Conservation (phyloP, 2,329 filamentous ascomycete genomes). For the Coleophoma crateriformis region DNA sequence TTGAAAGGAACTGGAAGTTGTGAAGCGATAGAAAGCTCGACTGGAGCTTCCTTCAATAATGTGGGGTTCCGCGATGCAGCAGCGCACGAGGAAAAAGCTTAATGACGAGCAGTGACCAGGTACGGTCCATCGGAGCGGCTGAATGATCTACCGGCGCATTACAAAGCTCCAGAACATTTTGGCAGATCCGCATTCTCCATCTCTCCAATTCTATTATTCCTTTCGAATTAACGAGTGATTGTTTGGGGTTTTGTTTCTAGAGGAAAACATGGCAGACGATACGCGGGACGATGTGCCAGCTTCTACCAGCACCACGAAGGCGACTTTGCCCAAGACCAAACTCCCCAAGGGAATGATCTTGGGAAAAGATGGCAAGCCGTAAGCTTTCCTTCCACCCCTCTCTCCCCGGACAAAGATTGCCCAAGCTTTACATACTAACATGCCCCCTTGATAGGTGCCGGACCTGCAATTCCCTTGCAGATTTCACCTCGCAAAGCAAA, state of each 20-base stretch:
- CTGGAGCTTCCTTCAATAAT: too few relatives aligned
- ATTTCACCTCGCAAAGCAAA: slow-evolving; percentile 56
- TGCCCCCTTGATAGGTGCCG: slow-evolving; percentile 50
- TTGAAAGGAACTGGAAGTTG: background rate
- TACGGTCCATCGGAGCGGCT: background rate
- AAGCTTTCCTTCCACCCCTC: slow-evolving; percentile 31
- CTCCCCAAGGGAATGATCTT: slow-evolving; percentile 69
- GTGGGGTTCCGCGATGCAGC: background rate
- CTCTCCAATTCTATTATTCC: background rate
- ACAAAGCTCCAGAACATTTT: slow-evolving; percentile 2
- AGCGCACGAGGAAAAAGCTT: background rate
- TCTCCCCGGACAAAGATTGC: too few relatives aligned
- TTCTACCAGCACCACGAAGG: slow-evolving; percentile 8
- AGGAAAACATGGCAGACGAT: slow-evolving; percentile 21
- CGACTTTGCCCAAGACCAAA: slow-evolving; percentile 31
- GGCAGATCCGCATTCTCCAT: slow-evolving; percentile 1
- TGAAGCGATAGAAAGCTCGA: too few relatives aligned
- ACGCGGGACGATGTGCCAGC: slow-evolving; percentile 16
- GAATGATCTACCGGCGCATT: slow-evolving; percentile 1
- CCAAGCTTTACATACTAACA: too few relatives aligned
- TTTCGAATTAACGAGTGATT: background rate
- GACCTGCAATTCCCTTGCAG: slow-evolving; percentile 57
- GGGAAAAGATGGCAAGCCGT: slow-evolving; percentile 82
- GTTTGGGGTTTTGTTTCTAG: background rate
- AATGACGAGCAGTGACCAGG: background rate